These are phyloP conservation scores for Diplogelasinospora grovesii DNA, from an alignment of 495 filamentous ascomycete species.

Conservation along the genomic window DNA sequence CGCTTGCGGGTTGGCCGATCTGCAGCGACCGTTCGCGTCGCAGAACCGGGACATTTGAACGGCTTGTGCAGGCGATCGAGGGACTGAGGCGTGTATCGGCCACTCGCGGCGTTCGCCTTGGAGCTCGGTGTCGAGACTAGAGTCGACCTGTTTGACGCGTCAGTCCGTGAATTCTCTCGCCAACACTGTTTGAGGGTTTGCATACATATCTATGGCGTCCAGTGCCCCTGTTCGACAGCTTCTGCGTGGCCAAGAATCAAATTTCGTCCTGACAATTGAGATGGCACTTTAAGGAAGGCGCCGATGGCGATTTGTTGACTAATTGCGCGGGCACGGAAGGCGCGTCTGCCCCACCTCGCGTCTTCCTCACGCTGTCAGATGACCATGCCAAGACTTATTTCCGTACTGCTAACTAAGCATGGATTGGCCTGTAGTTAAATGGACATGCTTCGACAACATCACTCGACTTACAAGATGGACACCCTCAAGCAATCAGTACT, in stretches of 20 bases:
- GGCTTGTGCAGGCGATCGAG: conserved; percentile 71
- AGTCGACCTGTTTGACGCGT: conserved; percentile 2
- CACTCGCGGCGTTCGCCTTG: conserved; percentile 27
- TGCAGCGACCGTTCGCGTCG: conserved; percentile 60
- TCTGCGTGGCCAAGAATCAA: too few relatives aligned
- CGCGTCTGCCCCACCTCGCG: conserved; percentile 7
- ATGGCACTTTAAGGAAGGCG: conserved; percentile 8
- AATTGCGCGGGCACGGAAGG: too few relatives aligned
- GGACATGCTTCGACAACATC: too few relatives aligned
- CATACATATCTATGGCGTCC: not conserved
- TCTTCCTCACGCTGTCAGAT: conserved; percentile 15
- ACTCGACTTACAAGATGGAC: too few relatives aligned
- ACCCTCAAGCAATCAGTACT: too few relatives aligned
- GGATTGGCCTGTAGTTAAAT: too few relatives aligned
- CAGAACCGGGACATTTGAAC: conserved; percentile 89
- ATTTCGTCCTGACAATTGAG: too few relatives aligned
- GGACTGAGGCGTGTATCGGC: conserved; percentile 38
- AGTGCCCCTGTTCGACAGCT: too few relatives aligned
- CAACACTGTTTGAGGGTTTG: not conserved
- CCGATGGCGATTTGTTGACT: conserved; percentile 1
- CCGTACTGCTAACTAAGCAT: too few relatives aligned
- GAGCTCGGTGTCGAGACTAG: conserved; percentile 12
- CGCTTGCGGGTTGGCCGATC: conserved; percentile 81
- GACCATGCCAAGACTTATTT: conserved; percentile 5
- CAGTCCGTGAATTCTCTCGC: not conserved